phyloP scores from a whole-genome alignment of 495 filamentous ascomycete genomes.

The Immersiella caudata region DNA sequence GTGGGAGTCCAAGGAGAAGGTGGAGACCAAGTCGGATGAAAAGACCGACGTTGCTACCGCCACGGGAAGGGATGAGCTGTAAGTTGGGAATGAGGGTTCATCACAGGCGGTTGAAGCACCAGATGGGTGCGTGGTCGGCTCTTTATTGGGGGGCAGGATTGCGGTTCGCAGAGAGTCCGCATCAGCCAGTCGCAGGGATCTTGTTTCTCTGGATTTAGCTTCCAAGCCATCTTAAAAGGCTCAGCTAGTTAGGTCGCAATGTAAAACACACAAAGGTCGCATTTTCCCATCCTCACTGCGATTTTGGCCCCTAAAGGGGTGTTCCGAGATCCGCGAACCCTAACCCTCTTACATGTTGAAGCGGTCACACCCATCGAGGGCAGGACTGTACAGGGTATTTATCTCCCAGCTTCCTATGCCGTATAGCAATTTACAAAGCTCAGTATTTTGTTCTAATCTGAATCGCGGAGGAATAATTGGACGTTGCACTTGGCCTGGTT shows the following conservation, averaged over 20 bases:
- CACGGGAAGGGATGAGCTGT: conserved; percentile 44
- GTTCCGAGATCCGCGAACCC: not conserved
- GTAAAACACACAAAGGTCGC: not conserved
- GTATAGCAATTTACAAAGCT: too few species aligned
- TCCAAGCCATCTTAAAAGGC: not conserved
- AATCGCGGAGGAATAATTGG: too few species aligned
- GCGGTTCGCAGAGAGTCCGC: too few species aligned
- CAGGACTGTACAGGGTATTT: too few species aligned
- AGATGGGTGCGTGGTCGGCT: too few species aligned
- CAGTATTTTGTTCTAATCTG: too few species aligned
- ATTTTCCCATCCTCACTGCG: not conserved
- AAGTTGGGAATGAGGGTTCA: not conserved
- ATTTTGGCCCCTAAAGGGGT: not conserved
- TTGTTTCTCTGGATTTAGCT: not conserved
- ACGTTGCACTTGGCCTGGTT: too few species aligned
- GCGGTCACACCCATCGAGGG: too few species aligned
- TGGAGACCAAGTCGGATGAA: conserved; percentile 43
- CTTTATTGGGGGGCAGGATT: too few species aligned
- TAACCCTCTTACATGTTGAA: too few species aligned
- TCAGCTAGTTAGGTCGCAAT: not conserved
- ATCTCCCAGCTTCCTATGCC: too few species aligned
- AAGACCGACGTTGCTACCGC: conserved; percentile 37
- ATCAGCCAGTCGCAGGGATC: not conserved
- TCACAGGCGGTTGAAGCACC: too few species aligned
- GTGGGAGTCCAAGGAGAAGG: conserved; percentile 62